These are phyloP conservation scores for Cladosporium halotolerans DNA, from an alignment of 2,329 filamentous ascomycete genomes.

Conservation along the genomic window DNA sequence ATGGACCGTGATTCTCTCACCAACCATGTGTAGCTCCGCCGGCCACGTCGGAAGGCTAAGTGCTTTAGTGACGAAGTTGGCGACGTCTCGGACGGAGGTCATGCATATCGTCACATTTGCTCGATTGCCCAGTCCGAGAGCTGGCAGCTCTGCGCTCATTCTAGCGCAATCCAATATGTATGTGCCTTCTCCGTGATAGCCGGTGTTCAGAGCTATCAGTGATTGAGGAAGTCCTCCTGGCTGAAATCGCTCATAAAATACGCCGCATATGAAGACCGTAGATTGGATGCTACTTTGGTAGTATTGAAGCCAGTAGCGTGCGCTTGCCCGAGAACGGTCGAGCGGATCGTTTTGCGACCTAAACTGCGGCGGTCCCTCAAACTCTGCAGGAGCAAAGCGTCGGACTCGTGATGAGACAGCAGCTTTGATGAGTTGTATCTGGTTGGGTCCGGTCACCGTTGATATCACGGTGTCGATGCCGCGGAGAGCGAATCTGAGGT, in stretches of 20 bases:
- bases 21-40: conserved; percentile 60
- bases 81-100: conserved; percentile 65
- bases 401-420: conserved; percentile 59
- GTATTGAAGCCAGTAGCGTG: conserved; percentile 51
- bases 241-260: conserved; percentile 70
- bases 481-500: conserved; percentile 59
- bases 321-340: conserved; percentile 54
- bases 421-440: conserved; percentile 67
- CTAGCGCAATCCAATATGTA: conserved; percentile 59
- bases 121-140: conserved; percentile 45
- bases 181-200: conserved; percentile 52
- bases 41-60: conserved; percentile 62
- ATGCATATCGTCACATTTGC: conserved; percentile 53
- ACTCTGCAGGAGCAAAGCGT: conserved; percentile 69
- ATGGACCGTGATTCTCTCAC: conserved; percentile 57
- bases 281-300: conserved; percentile 56
- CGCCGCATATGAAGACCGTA: conserved; percentile 66
- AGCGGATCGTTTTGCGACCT: conserved; percentile 53
- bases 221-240: conserved; percentile 57
- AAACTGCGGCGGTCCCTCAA: conserved; percentile 57
- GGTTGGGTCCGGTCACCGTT: conserved; percentile 60
- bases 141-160: conserved; percentile 55
- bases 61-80: conserved; percentile 63
- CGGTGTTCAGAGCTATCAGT: conserved; percentile 53
- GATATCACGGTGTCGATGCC: conserved; percentile 71